Percentiles rank a stretch among this genome's conserved stretches.
Conservation (phyloP, 768 basidiomycete genomes). For the Termitomyces bulborhizus region DNA sequence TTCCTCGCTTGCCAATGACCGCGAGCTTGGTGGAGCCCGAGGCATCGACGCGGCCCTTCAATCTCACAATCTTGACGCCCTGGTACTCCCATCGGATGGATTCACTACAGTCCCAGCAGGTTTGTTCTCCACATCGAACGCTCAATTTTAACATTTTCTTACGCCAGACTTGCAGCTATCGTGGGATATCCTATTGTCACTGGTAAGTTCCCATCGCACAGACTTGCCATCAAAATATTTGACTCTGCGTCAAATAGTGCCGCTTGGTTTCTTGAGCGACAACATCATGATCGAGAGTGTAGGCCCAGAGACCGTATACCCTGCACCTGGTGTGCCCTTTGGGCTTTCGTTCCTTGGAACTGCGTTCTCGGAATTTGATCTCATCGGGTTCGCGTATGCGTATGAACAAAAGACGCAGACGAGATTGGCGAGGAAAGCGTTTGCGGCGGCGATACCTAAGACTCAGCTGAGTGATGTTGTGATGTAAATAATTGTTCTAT, state of each 20-base stretch:
- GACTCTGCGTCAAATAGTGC: slow-evolving; percentile 29
- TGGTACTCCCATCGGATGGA: slow-evolving; percentile 41
- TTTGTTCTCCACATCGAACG: slow-evolving; percentile 5
- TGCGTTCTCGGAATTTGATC: slow-evolving; percentile 51
- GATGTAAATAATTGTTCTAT: too few relatives aligned
- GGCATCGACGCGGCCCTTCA: slow-evolving; percentile 52
- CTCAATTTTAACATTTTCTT: neutral
- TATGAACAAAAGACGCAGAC: slow-evolving; percentile 61
- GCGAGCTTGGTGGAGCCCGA: slow-evolving; percentile 40
- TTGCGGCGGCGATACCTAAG: slow-evolving; percentile 46
- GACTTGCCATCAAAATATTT: neutral
- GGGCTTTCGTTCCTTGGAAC: slow-evolving; percentile 60
- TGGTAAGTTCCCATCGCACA: slow-evolving; percentile 26
- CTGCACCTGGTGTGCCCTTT: slow-evolving; percentile 53
- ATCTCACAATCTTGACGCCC: slow-evolving; percentile 40
- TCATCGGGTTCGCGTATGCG: slow-evolving; percentile 55
- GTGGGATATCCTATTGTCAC: slow-evolving; percentile 65
- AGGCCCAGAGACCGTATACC: slow-evolving; percentile 37
- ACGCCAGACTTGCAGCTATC: slow-evolving; percentile 31
- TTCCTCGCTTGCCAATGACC: slow-evolving; percentile 35
- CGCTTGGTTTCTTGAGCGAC: slow-evolving; percentile 53
- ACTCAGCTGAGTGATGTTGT: slow-evolving; percentile 38
- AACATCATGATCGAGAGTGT: slow-evolving; percentile 32
- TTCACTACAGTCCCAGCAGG: slow-evolving; percentile 35
- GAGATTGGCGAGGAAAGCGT: slow-evolving; percentile 41